These are phyloP conservation scores for Caryopteris hybrid DNA, from an alignment of 305 asterid species.

Conservation along the genomic window DNA sequence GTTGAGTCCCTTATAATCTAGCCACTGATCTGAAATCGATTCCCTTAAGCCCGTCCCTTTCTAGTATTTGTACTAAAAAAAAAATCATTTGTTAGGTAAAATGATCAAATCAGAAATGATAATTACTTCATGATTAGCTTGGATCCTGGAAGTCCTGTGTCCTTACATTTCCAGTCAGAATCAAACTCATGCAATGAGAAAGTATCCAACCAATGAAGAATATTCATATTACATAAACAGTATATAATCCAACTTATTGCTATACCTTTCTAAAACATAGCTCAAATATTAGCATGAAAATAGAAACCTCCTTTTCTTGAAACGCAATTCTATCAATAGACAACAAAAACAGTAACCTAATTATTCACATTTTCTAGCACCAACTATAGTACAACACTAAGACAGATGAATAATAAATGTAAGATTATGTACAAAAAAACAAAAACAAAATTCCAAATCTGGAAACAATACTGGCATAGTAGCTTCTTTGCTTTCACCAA, in stretches of 20 bases:
- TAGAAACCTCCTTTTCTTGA: not conserved
- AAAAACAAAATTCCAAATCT: not conserved
- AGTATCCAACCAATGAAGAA: too few species aligned
- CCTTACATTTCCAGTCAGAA: too few species aligned
- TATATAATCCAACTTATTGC: not conserved
- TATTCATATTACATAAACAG: too few species aligned
- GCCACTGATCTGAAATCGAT: too few species aligned
- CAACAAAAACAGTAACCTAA: not conserved
- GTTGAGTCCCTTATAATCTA: too few species aligned
- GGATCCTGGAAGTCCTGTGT: too few species aligned
- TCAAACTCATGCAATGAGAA: too few species aligned
- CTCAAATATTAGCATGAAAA: not conserved
- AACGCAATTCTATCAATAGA: not conserved
- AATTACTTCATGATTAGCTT: too few species aligned
- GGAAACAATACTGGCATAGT: not conserved
- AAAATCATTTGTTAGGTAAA: too few species aligned
- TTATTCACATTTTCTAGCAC: conserved; percentile 15
- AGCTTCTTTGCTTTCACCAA: not conserved
- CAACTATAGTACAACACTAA: not conserved
- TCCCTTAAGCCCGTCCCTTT: too few species aligned
- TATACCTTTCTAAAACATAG: not conserved
- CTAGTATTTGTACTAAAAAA: too few species aligned
- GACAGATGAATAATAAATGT: not conserved
- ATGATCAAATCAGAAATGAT: too few species aligned
- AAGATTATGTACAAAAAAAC: conserved; percentile 1